Percentiles rank a stretch among this genome's conserved stretches.
Conservation (phyloP, 2,329 filamentous ascomycete species). For the Neofusicoccum parvum region DNA sequence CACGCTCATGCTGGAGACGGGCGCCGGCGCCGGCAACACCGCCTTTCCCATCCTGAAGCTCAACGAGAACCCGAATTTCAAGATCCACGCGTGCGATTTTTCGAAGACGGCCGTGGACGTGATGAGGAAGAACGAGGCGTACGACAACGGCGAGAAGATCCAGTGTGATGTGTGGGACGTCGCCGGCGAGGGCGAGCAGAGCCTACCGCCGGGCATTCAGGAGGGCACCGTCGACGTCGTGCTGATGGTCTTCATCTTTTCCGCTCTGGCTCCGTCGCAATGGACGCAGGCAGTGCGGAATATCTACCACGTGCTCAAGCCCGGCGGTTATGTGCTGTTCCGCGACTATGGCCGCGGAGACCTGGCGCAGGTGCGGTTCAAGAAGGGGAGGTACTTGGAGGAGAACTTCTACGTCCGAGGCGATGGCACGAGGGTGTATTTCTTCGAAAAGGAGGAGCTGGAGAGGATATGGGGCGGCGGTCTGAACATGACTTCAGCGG, state of each 20-base stretch:
- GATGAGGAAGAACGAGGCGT: slow-evolving; percentile 78
- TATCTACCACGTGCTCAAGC: slow-evolving; percentile 80
- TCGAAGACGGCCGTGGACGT: slow-evolving; percentile 93
- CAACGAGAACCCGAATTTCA: slow-evolving; percentile 81
- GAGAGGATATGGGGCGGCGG: slow-evolving; percentile 71
- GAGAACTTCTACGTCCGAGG: slow-evolving; percentile 98
- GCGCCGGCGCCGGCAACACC: slow-evolving; percentile 93
- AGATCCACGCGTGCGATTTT: slow-evolving; percentile 93
- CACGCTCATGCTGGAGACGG: slow-evolving; percentile 80
- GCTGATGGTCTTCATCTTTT: slow-evolving; percentile 96
- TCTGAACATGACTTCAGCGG: neutral
- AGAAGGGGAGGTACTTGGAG: slow-evolving; percentile 88
- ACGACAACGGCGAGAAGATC: slow-evolving; percentile 68
- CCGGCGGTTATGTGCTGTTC: slow-evolving; percentile 91
- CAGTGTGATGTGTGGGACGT: slow-evolving; percentile 96
- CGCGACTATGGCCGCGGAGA: slow-evolving; percentile 96
- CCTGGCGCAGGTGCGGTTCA: slow-evolving; percentile 94
- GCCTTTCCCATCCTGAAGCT: slow-evolving; percentile 85
- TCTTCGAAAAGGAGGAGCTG: slow-evolving; percentile 88
- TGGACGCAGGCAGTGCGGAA: slow-evolving; percentile 84
- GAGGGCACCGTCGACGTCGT: slow-evolving; percentile 88
- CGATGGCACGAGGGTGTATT: slow-evolving; percentile 95
- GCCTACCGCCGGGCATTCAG: slow-evolving; percentile 73
- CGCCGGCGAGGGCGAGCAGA: slow-evolving; percentile 55
- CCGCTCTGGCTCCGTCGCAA: slow-evolving; percentile 79